phyloP scores from a whole-genome alignment of 139 green algal genomes.

The Chlorella sp. region DNA sequence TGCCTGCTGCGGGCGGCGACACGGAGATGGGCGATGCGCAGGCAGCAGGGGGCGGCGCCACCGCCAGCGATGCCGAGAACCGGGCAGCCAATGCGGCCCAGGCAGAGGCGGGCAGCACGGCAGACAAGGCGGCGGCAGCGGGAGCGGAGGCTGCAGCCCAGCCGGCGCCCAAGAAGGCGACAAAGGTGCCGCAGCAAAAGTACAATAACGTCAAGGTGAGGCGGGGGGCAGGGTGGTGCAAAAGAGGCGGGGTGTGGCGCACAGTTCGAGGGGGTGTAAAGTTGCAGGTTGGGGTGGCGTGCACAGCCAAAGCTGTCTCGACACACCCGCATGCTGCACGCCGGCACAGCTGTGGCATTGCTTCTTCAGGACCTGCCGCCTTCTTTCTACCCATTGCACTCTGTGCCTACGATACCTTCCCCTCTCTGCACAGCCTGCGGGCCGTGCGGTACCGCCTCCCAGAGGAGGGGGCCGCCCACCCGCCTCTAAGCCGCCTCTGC shows the following conservation, averaged over 20 bases:
- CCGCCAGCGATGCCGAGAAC: slow-evolving; percentile 22
- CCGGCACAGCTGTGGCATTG: background rate
- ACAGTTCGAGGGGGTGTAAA: no score
- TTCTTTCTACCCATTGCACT: no score
- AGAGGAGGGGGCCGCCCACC: background rate
- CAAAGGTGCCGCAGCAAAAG: slow-evolving; percentile 80
- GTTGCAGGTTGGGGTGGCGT: no score
- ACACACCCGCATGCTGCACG: no score
- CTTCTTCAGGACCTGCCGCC: no score
- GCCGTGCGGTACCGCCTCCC: background rate
- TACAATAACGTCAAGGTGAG: slow-evolving; percentile 81
- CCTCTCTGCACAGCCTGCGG: no score
- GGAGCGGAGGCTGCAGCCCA: background rate
- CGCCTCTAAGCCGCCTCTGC: background rate
- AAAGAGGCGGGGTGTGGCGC: no score
- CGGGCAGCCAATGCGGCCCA: background rate
- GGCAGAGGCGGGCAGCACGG: slow-evolving; percentile 2
- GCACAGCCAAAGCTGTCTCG: no score
- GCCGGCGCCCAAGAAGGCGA: slow-evolving; percentile 35
- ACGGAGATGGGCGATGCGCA: slow-evolving; percentile 40
- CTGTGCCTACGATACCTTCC: no score
- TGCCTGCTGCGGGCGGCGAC: slow-evolving; percentile 4
- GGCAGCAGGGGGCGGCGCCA: slow-evolving; percentile 26
- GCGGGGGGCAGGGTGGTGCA: no score
- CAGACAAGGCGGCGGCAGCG: slow-evolving; percentile 3